Percentiles rank a stretch among this genome's conserved stretches.
Evolutionary conservation across 2,329 filamentous ascomycete genomes (phyloP).

Genomic region (Zopfia rhizophila): DNA sequence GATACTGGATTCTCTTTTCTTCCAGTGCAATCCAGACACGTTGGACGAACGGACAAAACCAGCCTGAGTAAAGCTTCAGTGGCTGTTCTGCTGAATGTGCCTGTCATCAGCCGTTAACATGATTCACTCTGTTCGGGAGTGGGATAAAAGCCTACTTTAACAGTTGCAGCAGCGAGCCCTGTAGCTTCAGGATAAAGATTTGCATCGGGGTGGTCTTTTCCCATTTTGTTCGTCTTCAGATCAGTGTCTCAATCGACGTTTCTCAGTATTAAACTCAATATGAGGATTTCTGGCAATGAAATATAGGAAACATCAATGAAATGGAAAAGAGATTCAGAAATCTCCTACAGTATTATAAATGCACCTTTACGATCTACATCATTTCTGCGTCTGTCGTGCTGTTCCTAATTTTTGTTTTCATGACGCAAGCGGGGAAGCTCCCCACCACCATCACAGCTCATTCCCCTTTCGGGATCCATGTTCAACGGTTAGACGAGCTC

Average conservation of each 20-base stretch:
- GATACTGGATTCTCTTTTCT: slow-evolving; percentile 78
- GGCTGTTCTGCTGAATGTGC: slow-evolving; percentile 54
- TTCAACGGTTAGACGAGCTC: too few species aligned
- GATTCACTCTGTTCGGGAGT: background rate
- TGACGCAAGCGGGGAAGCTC: slow-evolving; percentile 28
- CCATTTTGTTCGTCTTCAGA: too few species aligned
- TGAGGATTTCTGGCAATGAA: too few species aligned
- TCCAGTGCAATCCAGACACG: slow-evolving; percentile 77
- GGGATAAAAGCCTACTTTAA: slow-evolving; percentile 31
- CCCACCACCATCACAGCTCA: too few species aligned
- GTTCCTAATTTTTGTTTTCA: too few species aligned
- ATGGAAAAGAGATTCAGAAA: background rate
- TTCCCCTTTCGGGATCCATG: background rate
- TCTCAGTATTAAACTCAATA: too few species aligned
- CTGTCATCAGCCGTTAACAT: slow-evolving; percentile 22
- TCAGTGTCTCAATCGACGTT: too few species aligned
- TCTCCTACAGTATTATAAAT: background rate
- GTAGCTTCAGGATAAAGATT: slow-evolving; percentile 49
- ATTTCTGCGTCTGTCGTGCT: background rate
- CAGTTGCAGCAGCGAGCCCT: slow-evolving; percentile 41
- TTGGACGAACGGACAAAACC: slow-evolving; percentile 78
- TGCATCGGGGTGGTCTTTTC: slow-evolving; percentile 47
- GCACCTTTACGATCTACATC: background rate
- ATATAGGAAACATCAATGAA: too few species aligned
- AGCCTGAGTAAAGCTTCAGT: slow-evolving; percentile 76